Evolutionary conservation across 805 yeast genomes (phyloP), one percentile per base, ranked within the genome.

Genomic region (Monosporozyma servazzii): DNA sequence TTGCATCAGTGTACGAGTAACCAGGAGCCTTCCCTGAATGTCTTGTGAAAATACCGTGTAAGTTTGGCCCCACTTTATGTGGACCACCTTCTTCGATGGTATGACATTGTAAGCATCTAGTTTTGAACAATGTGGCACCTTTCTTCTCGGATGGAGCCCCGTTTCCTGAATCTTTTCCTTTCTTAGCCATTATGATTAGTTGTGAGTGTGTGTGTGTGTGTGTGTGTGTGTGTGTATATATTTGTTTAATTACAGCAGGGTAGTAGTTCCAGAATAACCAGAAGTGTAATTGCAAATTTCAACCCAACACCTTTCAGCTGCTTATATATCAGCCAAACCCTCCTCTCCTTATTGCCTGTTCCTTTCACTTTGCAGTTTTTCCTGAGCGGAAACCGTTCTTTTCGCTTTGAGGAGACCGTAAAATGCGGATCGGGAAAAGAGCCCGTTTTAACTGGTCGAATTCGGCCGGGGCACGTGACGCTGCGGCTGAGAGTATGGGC

Each of bases 91-190:
- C 79, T 74, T 91, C 98, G 61, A 84, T 84, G 66, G 98, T 91
- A 84, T 93, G 99, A 75, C 99, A 93, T 79, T 93, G 98, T 64
- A 89, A 79, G 76, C 99, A 93, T 84, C 99, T 89, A 60, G 98
- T 93, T 79, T 93, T 93, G 85, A 93, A 93, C 61, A 93, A 80
- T 70, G 88, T 88, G 62, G 98, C 98, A 81, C 99, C 99, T 79
- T 93, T 93, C 78, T 84, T 82, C 60, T 81, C 88, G 65, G 50
- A 31, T 20, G 51, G 53, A 17, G 50, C 49, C 33, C 50, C 55
- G 21, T 47, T 45, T 20, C 47, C 33, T 17, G 47, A 17, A 17
- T 37, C 39, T 20, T 37, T 36, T 2, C 10, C 30, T 9, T 46
- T 46, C 29, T 33, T 36, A 36, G 48, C 36, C 43, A 37, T 46